Conservation (phyloP, 208 protist genomes). For the Kentomonas sorsogonicus region DNA sequence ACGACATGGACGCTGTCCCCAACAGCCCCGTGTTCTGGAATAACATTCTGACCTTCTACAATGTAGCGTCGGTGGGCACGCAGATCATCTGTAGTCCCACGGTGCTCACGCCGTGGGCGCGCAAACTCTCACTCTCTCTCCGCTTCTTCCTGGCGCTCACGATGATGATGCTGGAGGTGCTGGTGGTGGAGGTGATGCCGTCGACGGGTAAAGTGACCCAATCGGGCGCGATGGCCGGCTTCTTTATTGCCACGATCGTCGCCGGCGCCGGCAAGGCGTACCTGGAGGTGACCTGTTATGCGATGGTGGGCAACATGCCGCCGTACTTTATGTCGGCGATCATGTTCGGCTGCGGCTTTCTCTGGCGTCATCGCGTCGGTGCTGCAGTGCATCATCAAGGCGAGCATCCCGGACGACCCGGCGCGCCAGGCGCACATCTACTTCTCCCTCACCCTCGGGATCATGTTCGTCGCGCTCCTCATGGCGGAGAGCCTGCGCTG, state of each 20-base stretch:
- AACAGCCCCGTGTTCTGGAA: constrained; percentile 49
- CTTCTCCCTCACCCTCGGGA: constrained; percentile 60
- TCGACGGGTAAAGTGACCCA: constrained; percentile 29
- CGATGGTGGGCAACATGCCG: constrained; percentile 66
- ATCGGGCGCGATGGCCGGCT: constrained; percentile 48
- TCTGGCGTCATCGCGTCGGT: constrained; percentile 59
- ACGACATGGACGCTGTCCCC: constrained; percentile 32
- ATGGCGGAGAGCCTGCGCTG: constrained; percentile 55
- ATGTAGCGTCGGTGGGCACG: constrained; percentile 55
- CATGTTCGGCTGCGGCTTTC: constrained; percentile 84
- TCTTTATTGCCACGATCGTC: constrained; percentile 54
- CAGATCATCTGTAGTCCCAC: constrained; percentile 65
- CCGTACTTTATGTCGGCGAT: constrained; percentile 79
- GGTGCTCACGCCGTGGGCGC: constrained; percentile 44
- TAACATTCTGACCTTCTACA: constrained; percentile 81
- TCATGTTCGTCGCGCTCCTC: constrained; percentile 48
- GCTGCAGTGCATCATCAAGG: constrained; percentile 86
- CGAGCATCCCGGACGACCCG: constrained; percentile 45
- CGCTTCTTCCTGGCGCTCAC: constrained; percentile 48
- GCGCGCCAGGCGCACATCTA: constrained; percentile 66
- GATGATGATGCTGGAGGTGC: constrained; percentile 61
- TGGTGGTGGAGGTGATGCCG: constrained; percentile 58
- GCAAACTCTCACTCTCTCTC: constrained; percentile 42
- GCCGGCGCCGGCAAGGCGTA: constrained; percentile 72
- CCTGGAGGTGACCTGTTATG: constrained; percentile 81